Percentiles rank a stretch among this genome's conserved stretches.
Conservation (phyloP, 163 green algal genomes). For the Trebouxiophyceae sp. region DNA sequence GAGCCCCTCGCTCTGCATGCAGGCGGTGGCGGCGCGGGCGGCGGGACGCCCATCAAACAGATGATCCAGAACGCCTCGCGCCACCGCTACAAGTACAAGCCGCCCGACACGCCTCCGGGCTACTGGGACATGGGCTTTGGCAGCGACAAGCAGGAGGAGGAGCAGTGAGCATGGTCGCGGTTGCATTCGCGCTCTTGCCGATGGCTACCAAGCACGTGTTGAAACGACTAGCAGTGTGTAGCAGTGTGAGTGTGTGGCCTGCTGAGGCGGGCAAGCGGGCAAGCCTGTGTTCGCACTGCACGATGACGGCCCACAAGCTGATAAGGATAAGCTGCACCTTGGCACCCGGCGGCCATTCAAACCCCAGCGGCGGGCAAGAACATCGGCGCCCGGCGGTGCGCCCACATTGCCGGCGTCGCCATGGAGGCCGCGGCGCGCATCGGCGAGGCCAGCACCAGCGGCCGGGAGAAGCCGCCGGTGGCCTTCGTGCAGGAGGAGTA, state of each 20-base stretch:
- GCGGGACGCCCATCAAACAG: background rate
- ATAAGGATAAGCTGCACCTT: background rate
- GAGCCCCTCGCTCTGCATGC: background rate
- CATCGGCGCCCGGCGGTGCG: too few species aligned
- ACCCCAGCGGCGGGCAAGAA: too few species aligned
- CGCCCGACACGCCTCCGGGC: slow-evolving; percentile 39
- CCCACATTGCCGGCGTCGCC: background rate
- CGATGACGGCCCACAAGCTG: background rate
- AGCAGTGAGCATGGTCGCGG: background rate
- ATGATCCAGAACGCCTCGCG: slow-evolving; percentile 39
- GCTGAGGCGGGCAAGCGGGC: too few species aligned
- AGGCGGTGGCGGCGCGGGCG: background rate
- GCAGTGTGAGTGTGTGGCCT: too few species aligned
- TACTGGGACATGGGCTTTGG: slow-evolving; percentile 49
- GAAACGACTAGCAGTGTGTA: too few species aligned
- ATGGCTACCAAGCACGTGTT: background rate
- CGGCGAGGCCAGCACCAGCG: background rate
- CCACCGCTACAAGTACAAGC: slow-evolving; percentile 39
- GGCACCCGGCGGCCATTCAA: background rate
- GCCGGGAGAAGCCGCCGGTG: too few species aligned
- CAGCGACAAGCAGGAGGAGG: background rate
- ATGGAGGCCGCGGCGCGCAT: background rate
- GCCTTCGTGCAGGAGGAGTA: slow-evolving; percentile 7
- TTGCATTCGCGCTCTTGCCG: background rate
- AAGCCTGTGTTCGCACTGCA: background rate